phyloP scores from a whole-genome alignment of 2,329 filamentous ascomycete species.

The Colletotrichum cordylinicola region DNA sequence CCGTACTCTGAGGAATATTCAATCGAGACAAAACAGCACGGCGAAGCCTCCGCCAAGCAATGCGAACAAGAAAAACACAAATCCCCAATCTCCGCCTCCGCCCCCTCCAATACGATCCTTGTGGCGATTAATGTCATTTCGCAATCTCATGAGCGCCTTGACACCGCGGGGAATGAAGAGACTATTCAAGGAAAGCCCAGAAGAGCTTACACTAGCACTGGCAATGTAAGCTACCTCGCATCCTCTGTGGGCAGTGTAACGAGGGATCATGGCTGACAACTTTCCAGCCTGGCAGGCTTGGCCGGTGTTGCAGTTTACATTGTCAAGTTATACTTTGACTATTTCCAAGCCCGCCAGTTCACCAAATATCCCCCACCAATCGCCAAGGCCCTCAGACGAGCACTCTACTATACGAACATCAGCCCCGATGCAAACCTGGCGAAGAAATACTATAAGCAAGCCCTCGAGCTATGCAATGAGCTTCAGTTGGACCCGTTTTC shows the following conservation, averaged over 20 bases:
- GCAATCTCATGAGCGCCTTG: conserved; percentile 41
- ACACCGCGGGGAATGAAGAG: conserved; percentile 40
- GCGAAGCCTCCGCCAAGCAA: not conserved
- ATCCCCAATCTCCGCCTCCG: conserved; percentile 28
- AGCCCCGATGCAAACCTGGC: conserved; percentile 77
- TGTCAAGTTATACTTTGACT: conserved; percentile 54
- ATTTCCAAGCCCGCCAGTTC: conserved; percentile 61
- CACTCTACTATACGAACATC: conserved; percentile 85
- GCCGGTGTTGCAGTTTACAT: conserved; percentile 41
- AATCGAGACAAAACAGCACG: conserved; percentile 6
- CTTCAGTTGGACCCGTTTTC: conserved; percentile 85
- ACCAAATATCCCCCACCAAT: conserved; percentile 71
- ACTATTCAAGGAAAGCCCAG: conserved; percentile 47
- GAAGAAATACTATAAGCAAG: conserved; percentile 82
- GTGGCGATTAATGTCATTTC: conserved; percentile 37
- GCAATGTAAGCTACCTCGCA: conserved; percentile 38
- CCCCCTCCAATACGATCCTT: conserved; percentile 29
- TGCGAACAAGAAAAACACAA: conserved; percentile 23
- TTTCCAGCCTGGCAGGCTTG: conserved; percentile 38
- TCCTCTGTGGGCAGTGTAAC: not conserved
- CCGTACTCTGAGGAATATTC: not conserved
- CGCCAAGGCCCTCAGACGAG: conserved; percentile 79
- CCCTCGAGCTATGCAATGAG: conserved; percentile 75
- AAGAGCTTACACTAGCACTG: conserved; percentile 48
- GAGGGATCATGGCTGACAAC: conserved; percentile 24